Conservation (phyloP, 805 yeast genomes). For the Blastobotrys attinorum region DNA sequence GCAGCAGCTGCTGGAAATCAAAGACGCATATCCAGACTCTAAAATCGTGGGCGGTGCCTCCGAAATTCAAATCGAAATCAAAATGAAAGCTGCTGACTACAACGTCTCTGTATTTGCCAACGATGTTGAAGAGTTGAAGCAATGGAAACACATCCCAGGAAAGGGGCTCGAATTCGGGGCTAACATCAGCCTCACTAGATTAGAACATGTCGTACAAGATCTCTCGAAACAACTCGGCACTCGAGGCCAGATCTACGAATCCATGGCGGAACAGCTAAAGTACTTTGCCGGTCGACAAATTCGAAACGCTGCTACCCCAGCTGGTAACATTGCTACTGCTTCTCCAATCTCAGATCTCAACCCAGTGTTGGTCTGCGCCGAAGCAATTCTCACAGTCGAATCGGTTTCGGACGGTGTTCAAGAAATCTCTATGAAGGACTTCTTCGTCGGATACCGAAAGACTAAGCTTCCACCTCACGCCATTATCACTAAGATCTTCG, state of each 20-base stretch:
- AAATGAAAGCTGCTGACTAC: conserved; percentile 36
- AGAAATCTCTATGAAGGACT: conserved; percentile 33
- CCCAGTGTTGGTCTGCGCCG: conserved; percentile 38
- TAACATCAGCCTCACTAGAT: conserved; percentile 33
- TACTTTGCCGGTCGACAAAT: conserved; percentile 43
- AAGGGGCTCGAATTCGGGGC: conserved; percentile 38
- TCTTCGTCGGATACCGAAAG: conserved; percentile 38
- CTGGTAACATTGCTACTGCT: conserved; percentile 43
- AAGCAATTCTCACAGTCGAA: conserved; percentile 33
- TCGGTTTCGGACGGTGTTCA: conserved; percentile 25
- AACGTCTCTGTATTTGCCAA: conserved; percentile 35
- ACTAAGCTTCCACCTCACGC: conserved; percentile 33
- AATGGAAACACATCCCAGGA: conserved; percentile 31
- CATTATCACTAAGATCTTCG: conserved; percentile 32
- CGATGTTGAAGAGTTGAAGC: conserved; percentile 35
- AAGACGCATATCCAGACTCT: conserved; percentile 29
- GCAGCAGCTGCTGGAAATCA: conserved; percentile 31
- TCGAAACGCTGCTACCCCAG: conserved; percentile 43
- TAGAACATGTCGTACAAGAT: conserved; percentile 33
- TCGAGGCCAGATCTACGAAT: conserved; percentile 31
- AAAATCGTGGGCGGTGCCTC: conserved; percentile 42
- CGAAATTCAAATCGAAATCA: conserved; percentile 41
- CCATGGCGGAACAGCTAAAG: conserved; percentile 36
- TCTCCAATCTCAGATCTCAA: conserved; percentile 43
- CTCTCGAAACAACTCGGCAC: conserved; percentile 19